Evolutionary conservation across 2,329 filamentous ascomycete species (phyloP), one percentile per base, ranked within the genome.

Genomic region (Torrubiella hemipterigena): DNA sequence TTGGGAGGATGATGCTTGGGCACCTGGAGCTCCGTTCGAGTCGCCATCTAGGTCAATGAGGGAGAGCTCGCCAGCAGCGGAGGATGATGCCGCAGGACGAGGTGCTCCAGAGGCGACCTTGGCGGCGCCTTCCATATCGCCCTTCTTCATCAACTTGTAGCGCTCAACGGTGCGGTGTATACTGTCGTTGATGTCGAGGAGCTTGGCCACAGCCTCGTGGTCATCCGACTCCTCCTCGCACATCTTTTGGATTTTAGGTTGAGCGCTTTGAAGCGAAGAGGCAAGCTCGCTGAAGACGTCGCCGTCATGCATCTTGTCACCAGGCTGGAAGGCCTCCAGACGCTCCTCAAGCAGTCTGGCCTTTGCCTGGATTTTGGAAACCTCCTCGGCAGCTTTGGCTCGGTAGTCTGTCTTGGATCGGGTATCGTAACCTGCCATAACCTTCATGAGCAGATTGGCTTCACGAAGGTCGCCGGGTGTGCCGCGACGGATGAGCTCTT

Each of bases 241-340:
- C 89, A 98, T 98, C 60, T 85, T 95, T 53, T 96, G 89, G 42
- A 98, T 96, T 63, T 98, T 98, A 7, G 91, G 91, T 48, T 98
- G 91, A 3, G 91, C 91, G 49, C 81, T 95, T 53, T 85, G 83
- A 27, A 98, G 67, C 8, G 91, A 77, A 41, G 81, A 79, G 5
- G 87, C 87, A 32, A 98, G 69, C 63, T 98, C 91, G 65, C 87
- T 71, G 42, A 75, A 79, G 14, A 79, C 74, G 38, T 79, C 74
- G 10, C 73, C 72, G 13, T 78, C 73, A 14, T 58, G 52, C 59
- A 96, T 81, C 35, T 70, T 73, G 46, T 95, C 89, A 26, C 87
- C 89, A 0, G 77, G 71, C 48, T 80, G 73, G 55, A 93, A 85
- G 17, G 77, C 77, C 45, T 89, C 83, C 31, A 98, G 65, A 60